These are phyloP conservation scores for Candida neerlandica DNA, from an alignment of 1,139 yeast genomes.

Conservation along the genomic window DNA sequence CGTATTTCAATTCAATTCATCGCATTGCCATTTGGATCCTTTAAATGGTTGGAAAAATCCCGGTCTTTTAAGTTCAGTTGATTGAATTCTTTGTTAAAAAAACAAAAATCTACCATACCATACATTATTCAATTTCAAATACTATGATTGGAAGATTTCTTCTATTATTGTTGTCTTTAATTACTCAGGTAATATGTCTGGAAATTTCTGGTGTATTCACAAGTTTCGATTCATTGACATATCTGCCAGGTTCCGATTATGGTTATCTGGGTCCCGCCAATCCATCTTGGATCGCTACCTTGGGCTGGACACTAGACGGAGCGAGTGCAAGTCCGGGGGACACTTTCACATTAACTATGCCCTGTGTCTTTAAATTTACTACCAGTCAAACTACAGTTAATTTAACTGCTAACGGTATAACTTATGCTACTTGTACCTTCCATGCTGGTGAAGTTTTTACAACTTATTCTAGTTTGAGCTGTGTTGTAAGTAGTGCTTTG, in stretches of 20 bases:
- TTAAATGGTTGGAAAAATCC: too few species aligned
- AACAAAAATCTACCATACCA: neutral
- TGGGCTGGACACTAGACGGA: conserved; percentile 28
- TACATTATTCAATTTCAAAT: neutral
- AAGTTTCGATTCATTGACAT: conserved; percentile 7
- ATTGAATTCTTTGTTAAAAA: neutral
- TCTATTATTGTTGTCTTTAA: neutral
- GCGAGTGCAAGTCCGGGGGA: conserved; percentile 23
- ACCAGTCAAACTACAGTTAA: conserved; percentile 14
- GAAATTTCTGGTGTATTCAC: conserved; percentile 9
- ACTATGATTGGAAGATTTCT: neutral
- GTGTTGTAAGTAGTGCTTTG: conserved; percentile 22
- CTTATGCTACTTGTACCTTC: conserved; percentile 30
- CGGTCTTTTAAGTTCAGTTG: too few species aligned
- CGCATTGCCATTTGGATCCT: too few species aligned
- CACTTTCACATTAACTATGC: conserved; percentile 28
- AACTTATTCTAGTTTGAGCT: conserved; percentile 24
- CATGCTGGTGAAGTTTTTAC: conserved; percentile 24
- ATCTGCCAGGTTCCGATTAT: conserved; percentile 7
- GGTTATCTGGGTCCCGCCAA: conserved; percentile 14
- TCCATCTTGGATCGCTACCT: conserved; percentile 27
- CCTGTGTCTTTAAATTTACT: conserved; percentile 28
- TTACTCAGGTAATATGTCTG: conserved; percentile 4
- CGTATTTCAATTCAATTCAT: too few species aligned
- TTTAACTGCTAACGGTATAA: conserved; percentile 25